Base-by-base conservation (phyloP, 106 monocot genomes). In the Acorus calamus region DNA sequence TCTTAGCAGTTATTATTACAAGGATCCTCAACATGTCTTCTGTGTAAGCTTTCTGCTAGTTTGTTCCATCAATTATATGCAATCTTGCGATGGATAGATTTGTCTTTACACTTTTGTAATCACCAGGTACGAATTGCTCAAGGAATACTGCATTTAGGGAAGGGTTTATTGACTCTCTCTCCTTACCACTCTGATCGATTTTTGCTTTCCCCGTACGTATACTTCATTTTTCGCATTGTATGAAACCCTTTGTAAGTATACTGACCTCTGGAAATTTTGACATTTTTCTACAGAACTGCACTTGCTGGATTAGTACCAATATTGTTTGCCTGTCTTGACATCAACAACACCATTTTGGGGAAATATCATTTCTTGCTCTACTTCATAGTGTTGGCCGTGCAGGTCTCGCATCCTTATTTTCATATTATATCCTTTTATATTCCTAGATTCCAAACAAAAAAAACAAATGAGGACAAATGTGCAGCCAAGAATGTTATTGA, bases 401-500 rank as follows among this genome's bases (percentile, higher is more conserved):
- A 91, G 85, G 96, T 92, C 14, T 43, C 75, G 44, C 10, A 65
- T 49, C 45, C 52, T 9, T 52, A 7, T 51, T 52, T 41, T 51
- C 6, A 14, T 51, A 41, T 7, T 8, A 28, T n/a, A 64, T 8
- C 11, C 9, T 11, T 7, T 1, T 11, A 46, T 61, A 42, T 65
- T 65, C 60, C 41, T 59, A 47, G 12, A 7, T 59, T 45, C 64
- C 28, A 0, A 63, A 28, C 28, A 28, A 28, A 28, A n/a, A 28
- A 28, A 28, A 28, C 28, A 28, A 28, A 28, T 28, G 28, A 28
- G 28, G 1, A 28, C 28, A 28, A 28, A 28, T 28, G 55, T 55
- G 61, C 75, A 98, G 98, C 98, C 98, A 9, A 98, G 98, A 73
- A 98, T 98, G 98, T 56, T 98, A 53, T 69, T 98, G 85, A 98